Evolutionary conservation across 345 rosid species (phyloP).

Genomic region (Melaleuca alternifolia): DNA sequence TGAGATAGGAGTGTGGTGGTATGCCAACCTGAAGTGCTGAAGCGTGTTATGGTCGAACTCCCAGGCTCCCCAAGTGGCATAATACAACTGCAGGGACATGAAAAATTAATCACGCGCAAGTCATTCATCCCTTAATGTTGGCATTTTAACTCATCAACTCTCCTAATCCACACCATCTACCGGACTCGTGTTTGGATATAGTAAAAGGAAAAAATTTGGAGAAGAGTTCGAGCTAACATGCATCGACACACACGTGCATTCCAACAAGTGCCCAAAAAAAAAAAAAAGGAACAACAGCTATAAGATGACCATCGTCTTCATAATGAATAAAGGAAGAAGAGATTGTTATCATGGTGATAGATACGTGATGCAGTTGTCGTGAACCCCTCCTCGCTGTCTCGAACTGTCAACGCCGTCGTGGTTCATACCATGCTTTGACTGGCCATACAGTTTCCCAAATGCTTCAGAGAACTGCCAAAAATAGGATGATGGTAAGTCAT

Average conservation of each 20-base stretch:
- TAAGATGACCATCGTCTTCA: neutral
- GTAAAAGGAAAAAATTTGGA: neutral
- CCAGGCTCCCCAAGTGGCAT: conserved; percentile 39
- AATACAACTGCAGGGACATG: conserved; percentile 43
- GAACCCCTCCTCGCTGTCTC: conserved; percentile 54
- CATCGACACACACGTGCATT: neutral
- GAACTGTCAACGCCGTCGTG: conserved; percentile 53
- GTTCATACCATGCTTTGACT: conserved; percentile 53
- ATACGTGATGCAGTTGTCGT: conserved; percentile 88
- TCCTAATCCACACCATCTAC: neutral
- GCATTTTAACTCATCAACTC: neutral
- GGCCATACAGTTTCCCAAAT: conserved; percentile 90
- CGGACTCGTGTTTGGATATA: neutral
- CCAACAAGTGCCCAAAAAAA: neutral
- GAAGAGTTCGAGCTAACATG: neutral
- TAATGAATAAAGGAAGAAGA: neutral
- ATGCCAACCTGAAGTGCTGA: conserved; percentile 85
- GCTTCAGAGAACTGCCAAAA: conserved; percentile 76
- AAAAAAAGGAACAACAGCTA: neutral
- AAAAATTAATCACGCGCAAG: neutral
- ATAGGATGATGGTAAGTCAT: neutral
- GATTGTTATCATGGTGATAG: neutral
- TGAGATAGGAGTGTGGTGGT: neutral
- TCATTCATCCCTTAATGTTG: neutral
- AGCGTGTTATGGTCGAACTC: conserved; percentile 39